These are phyloP conservation scores for Trichoderma asperelloides DNA, from an alignment of 495 filamentous ascomycete species.

Conservation along the genomic window DNA sequence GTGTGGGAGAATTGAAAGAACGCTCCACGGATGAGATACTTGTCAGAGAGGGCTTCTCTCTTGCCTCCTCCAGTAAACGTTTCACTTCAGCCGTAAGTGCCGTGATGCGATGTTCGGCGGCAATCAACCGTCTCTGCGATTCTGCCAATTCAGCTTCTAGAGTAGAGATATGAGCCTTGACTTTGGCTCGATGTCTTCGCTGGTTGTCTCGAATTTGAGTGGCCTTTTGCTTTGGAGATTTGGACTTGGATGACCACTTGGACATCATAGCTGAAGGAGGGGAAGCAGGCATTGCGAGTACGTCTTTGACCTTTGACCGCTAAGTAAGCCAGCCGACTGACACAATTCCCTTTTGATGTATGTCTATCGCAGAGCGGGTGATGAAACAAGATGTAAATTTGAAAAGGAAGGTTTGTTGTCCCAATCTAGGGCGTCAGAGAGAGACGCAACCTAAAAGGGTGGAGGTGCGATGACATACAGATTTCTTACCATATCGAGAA, in stretches of 20 bases:
- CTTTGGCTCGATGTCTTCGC: constrained; percentile 24
- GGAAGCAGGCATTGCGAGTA: not conserved
- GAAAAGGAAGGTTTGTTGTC: too few species aligned
- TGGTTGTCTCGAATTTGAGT: constrained; percentile 16
- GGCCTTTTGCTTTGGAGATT: not conserved
- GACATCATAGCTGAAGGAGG: not conserved
- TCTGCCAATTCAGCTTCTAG: constrained; percentile 16
- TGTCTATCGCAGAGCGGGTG: not conserved
- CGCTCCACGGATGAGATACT: not conserved
- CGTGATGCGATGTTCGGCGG: constrained; percentile 16
- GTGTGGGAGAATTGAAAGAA: not conserved
- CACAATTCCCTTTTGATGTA: not conserved
- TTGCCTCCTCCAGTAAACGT: not conserved
- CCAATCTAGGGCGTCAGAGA: not conserved
- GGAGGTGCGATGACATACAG: not conserved
- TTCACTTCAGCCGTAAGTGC: constrained; percentile 15
- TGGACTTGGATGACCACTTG: constrained; percentile 2
- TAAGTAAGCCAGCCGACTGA: not conserved
- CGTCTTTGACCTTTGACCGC: not conserved
- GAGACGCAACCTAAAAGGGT: not conserved
- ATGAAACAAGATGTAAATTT: too few species aligned
- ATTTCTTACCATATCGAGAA: not conserved
- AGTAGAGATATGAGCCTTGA: constrained; percentile 19
- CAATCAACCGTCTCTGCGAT: constrained; percentile 15
- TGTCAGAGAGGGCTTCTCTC: not conserved